phyloP scores from a whole-genome alignment of 1,139 yeast species.

The Geotrichum armillariae region DNA sequence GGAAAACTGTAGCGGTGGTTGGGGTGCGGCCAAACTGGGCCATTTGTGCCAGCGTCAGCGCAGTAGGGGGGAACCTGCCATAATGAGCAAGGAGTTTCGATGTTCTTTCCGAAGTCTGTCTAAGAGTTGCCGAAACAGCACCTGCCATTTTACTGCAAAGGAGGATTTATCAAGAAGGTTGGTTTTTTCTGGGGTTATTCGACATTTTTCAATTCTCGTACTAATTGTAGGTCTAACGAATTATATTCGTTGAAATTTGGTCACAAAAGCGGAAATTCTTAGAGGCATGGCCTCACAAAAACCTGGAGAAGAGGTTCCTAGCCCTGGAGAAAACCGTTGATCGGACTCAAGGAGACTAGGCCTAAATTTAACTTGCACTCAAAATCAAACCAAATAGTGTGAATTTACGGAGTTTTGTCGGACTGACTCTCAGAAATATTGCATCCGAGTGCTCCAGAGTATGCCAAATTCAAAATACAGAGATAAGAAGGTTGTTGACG shows the following conservation, averaged over 20 bases:
- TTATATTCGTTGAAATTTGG: neutral
- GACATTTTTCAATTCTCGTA: neutral
- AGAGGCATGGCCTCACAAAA: neutral
- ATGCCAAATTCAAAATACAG: too few species aligned
- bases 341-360: too few species aligned
- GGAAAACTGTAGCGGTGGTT: too few species aligned
- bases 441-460: too few species aligned
- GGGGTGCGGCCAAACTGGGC: too few species aligned
- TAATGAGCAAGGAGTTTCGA: slow-evolving; percentile 46
- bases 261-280: slow-evolving; percentile 1
- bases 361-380: too few species aligned
- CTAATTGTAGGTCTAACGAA: neutral
- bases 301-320: neutral
- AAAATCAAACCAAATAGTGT: too few species aligned
- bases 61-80: slow-evolving; percentile 79
- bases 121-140: neutral
- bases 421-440: too few species aligned
- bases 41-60: slow-evolving; percentile 84
- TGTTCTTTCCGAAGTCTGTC: slow-evolving; percentile 6
- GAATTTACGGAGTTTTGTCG: too few species aligned
- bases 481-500: too few species aligned
- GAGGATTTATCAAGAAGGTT: neutral
- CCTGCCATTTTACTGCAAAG: neutral
- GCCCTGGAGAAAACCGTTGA: too few species aligned
- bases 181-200: neutral